These are phyloP conservation scores for Penicillium samsonianum DNA, from an alignment of 495 filamentous ascomycete genomes.

Conservation along the genomic window DNA sequence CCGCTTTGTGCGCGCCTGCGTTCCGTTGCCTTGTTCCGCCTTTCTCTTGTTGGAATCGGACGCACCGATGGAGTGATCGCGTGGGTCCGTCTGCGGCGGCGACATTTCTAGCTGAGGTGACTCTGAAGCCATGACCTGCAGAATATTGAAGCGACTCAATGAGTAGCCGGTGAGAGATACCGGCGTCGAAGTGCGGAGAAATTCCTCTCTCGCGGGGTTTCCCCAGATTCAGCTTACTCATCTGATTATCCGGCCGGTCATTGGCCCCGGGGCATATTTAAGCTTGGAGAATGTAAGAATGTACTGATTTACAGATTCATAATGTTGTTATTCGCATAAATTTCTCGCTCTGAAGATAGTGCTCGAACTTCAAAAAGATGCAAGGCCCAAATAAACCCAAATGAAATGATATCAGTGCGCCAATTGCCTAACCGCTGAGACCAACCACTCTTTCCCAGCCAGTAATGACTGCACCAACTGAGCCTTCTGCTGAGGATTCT, in stretches of 20 bases:
- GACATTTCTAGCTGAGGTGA: slow-evolving; percentile 38
- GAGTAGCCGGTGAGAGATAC: slow-evolving; percentile 18
- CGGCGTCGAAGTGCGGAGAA: slow-evolving; percentile 42
- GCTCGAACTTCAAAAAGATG: no score
- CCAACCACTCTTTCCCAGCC: slow-evolving; percentile 18
- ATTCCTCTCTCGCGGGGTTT: slow-evolving; percentile 47
- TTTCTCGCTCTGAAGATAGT: neutral
- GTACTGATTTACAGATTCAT: neutral
- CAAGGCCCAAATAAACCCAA: neutral
- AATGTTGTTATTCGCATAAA: neutral
- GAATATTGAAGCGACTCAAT: slow-evolving; percentile 6
- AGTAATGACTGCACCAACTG: slow-evolving; percentile 20
- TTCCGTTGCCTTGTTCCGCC: slow-evolving; percentile 50
- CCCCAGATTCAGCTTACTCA: slow-evolving; percentile 39
- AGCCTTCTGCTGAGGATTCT: slow-evolving; percentile 17
- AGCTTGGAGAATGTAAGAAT: neutral
- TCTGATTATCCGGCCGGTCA: slow-evolving; percentile 10
- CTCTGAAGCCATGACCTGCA: slow-evolving; percentile 41
- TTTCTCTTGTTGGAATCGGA: slow-evolving; percentile 48
- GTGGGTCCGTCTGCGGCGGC: slow-evolving; percentile 24
- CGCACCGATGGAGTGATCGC: slow-evolving; percentile 28
- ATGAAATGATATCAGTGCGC: neutral
- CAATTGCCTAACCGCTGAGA: slow-evolving; percentile 9
- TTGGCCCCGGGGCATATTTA: slow-evolving; percentile 7
- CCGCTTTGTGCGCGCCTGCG: slow-evolving; percentile 53